Conservation (phyloP, 208 protist genomes). For the Spongospora subterranea region DNA sequence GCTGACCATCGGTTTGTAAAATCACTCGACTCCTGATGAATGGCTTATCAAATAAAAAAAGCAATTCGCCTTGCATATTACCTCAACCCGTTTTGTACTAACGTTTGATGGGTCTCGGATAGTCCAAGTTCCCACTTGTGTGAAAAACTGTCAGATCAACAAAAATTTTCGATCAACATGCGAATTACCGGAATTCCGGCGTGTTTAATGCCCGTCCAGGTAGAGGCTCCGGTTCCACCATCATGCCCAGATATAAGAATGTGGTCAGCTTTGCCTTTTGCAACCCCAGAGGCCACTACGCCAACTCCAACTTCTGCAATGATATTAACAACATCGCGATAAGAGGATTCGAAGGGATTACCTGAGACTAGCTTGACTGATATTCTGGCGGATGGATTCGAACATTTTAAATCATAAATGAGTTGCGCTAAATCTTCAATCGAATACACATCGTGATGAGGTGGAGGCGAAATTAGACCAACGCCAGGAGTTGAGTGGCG, state of each 20-base stretch:
- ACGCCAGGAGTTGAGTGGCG: conserved; percentile 80
- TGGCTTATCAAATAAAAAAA: neutral
- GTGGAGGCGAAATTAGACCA: conserved; percentile 82
- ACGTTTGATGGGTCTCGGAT: conserved; percentile 81
- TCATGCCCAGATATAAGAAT: conserved; percentile 85
- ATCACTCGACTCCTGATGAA: conserved; percentile 70
- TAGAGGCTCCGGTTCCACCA: conserved; percentile 82
- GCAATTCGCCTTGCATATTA: conserved; percentile 27
- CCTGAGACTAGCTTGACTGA: conserved; percentile 70
- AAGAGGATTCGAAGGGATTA: neutral
- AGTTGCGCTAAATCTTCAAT: conserved; percentile 84
- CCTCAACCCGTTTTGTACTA: conserved; percentile 80
- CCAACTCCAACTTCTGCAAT: conserved; percentile 78
- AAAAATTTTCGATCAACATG: neutral
- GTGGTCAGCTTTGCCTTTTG: conserved; percentile 83
- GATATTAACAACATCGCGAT: conserved; percentile 15
- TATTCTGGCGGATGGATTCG: conserved; percentile 67
- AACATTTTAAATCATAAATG: conserved; percentile 80
- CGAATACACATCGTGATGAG: conserved; percentile 86
- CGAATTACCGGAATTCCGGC: conserved; percentile 75
- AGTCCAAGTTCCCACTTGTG: conserved; percentile 82
- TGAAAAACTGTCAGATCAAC: neutral
- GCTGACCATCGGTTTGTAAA: conserved; percentile 74
- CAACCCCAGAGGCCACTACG: conserved; percentile 81
- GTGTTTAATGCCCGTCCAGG: conserved; percentile 84